These are phyloP conservation scores for Boletus sensibilis DNA, from an alignment of 768 basidiomycete genomes.

Conservation along the genomic window DNA sequence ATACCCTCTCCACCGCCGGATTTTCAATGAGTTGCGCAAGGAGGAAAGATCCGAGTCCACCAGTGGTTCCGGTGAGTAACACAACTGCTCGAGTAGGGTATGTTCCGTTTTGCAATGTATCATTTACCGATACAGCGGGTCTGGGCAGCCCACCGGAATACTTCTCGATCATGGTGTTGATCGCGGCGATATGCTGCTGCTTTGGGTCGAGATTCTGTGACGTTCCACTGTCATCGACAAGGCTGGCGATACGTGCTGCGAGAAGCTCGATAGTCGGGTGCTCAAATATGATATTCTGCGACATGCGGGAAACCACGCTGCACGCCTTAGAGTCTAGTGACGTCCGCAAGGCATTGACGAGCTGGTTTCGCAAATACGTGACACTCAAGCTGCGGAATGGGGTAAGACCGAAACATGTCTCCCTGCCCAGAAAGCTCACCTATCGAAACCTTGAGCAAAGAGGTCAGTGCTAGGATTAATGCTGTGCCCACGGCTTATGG, in stretches of 20 bases:
- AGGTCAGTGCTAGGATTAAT: conserved; percentile 13
- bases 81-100: neutral
- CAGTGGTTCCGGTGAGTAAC: conserved; percentile 43
- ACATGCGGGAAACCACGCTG: conserved; percentile 22
- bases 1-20: conserved; percentile 26
- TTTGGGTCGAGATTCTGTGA: neutral
- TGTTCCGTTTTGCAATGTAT: neutral
- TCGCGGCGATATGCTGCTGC: conserved; percentile 12
- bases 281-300: conserved; percentile 33
- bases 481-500: neutral
- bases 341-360: conserved; percentile 17
- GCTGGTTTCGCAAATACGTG: conserved; percentile 16
- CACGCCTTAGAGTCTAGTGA: conserved; percentile 23
- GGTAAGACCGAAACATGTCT: neutral
- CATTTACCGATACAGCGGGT: neutral
- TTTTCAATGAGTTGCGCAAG: conserved; percentile 30
- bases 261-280: conserved; percentile 36
- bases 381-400: conserved; percentile 19
- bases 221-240: neutral
- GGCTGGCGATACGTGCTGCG: neutral
- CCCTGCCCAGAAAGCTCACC: conserved; percentile 9
- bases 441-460: conserved; percentile 35
- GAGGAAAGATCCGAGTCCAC: conserved; percentile 40
- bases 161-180: conserved; percentile 32
- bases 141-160: neutral